Evolutionary conservation across 257 asterid genomes (phyloP).

Genomic region (Gentiana dahurica): DNA sequence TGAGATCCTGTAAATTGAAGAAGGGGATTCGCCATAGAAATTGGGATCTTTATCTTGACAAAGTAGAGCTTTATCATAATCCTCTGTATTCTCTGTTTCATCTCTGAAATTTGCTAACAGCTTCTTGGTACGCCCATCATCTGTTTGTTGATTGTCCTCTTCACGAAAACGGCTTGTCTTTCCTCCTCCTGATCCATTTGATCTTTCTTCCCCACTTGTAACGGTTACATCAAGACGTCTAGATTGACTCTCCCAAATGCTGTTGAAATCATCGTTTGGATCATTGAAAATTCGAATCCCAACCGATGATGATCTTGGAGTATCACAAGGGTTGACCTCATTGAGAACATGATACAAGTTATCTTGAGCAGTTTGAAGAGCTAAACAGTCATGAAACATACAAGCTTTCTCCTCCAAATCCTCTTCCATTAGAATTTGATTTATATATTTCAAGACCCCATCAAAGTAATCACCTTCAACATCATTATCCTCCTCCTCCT

Average conservation of each 20-base stretch:
- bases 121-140: slow-evolving; percentile 30
- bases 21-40: slow-evolving; percentile 25
- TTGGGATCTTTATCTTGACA: slow-evolving; percentile 45
- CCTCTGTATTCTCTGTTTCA: slow-evolving; percentile 21
- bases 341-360: slow-evolving; percentile 39
- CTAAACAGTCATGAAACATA: slow-evolving; percentile 48
- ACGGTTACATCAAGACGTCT: slow-evolving; percentile 33
- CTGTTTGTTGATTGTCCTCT: slow-evolving; percentile 1
- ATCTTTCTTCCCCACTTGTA: neutral
- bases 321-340: slow-evolving; percentile 27
- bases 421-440: slow-evolving; percentile 61
- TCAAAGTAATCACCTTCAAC: slow-evolving; percentile 50
- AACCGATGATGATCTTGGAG: slow-evolving; percentile 11
- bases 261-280: slow-evolving; percentile 4
- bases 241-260: slow-evolving; percentile 1
- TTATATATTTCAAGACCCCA: slow-evolving; percentile 52
- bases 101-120: slow-evolving; percentile 15
- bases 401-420: slow-evolving; percentile 35
- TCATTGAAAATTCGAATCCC: neutral
- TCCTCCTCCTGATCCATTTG: too few relatives aligned
- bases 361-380: slow-evolving; percentile 69
- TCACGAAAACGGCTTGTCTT: slow-evolving; percentile 14
- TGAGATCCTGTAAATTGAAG: slow-evolving; percentile 1
- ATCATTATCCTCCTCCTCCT: slow-evolving; percentile 3
- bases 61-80: slow-evolving; percentile 47